These are phyloP conservation scores for Allantophomopsis lycopodina DNA, from an alignment of 2,329 filamentous ascomycete species.

Conservation along the genomic window DNA sequence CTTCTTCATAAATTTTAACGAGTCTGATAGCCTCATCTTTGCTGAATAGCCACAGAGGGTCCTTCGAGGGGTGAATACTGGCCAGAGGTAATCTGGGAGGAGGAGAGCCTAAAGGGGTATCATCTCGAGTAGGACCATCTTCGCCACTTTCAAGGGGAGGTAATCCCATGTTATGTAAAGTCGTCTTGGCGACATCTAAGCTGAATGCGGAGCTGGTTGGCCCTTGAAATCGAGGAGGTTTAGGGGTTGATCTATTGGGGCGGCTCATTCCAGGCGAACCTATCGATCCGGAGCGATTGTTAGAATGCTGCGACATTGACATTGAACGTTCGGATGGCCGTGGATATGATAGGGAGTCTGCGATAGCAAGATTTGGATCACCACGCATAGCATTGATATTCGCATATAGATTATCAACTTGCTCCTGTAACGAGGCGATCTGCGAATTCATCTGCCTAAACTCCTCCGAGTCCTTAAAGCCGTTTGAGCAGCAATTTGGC, in stretches of 20 bases:
- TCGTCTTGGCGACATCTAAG: constrained; percentile 75
- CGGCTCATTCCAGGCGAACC: constrained; percentile 10
- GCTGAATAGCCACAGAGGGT: constrained; percentile 69
- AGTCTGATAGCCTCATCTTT: constrained; percentile 71
- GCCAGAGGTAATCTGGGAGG: constrained; percentile 9
- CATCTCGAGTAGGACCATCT: constrained; percentile 44
- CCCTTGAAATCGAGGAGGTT: constrained; percentile 57
- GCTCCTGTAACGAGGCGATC: constrained; percentile 64
- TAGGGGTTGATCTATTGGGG: constrained; percentile 16
- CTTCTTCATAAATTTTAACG: constrained; percentile 72
- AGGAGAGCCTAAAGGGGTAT: constrained; percentile 24
- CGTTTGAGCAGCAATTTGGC: constrained; percentile 56
- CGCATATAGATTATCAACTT: constrained; percentile 65
- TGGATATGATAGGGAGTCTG: constrained; percentile 7
- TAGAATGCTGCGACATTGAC: constrained; percentile 12
- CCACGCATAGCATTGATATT: constrained; percentile 54
- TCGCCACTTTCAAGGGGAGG: constrained; percentile 44
- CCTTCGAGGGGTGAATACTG: constrained; percentile 26
- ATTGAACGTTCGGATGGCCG: constrained; percentile 12
- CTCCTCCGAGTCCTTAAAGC: constrained; percentile 86
- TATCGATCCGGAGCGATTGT: constrained; percentile 1
- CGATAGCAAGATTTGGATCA: background rate
- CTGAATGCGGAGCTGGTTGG: constrained; percentile 79
- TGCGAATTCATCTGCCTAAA: constrained; percentile 71
- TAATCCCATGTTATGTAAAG: constrained; percentile 82